These are phyloP conservation scores for Rhynchosporium graminicola DNA, from an alignment of 2,329 filamentous ascomycete species.

Conservation along the genomic window DNA sequence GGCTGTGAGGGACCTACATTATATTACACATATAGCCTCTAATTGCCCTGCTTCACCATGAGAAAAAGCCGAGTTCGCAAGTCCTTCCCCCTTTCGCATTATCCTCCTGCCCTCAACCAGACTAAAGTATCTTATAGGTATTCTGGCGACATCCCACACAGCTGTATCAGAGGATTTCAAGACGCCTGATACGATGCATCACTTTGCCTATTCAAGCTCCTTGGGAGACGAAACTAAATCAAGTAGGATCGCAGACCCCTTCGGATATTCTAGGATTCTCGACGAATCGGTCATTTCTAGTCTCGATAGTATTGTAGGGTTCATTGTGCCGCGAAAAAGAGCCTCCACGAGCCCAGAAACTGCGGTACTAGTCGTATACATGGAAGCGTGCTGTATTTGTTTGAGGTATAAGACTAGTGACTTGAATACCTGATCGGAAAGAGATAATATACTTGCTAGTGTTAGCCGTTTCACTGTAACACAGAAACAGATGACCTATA, in stretches of 20 bases:
- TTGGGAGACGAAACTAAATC: too few species aligned
- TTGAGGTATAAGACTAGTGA: conserved; percentile 15
- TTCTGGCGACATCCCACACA: conserved; percentile 2
- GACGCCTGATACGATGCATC: too few species aligned
- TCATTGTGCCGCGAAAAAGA: conserved; percentile 7
- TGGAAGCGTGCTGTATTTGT: conserved; percentile 5
- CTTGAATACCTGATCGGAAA: conserved; percentile 12
- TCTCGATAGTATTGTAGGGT: conserved; percentile 1
- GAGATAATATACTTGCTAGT: conserved; percentile 13
- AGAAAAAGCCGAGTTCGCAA: too few species aligned
- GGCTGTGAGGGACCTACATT: too few species aligned
- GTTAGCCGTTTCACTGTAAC: neutral
- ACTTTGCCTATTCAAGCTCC: too few species aligned
- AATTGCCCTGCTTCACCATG: too few species aligned
- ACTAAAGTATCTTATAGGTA: neutral
- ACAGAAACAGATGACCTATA: too few species aligned
- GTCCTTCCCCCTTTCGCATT: too few species aligned
- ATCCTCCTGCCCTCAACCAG: too few species aligned
- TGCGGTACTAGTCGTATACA: conserved; percentile 8
- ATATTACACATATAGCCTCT: too few species aligned
- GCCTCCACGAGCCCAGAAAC: conserved; percentile 14
- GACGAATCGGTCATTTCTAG: conserved; percentile 13
- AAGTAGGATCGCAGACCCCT: conserved; percentile 13
- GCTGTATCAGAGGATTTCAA: too few species aligned
- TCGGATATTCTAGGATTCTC: conserved; percentile 16